A percentile compares a stretch with the other conserved stretches of the same genome.
Evolutionary conservation across 805 yeast species (phyloP).

Genomic region (Cyberlindnera maritima): DNA sequence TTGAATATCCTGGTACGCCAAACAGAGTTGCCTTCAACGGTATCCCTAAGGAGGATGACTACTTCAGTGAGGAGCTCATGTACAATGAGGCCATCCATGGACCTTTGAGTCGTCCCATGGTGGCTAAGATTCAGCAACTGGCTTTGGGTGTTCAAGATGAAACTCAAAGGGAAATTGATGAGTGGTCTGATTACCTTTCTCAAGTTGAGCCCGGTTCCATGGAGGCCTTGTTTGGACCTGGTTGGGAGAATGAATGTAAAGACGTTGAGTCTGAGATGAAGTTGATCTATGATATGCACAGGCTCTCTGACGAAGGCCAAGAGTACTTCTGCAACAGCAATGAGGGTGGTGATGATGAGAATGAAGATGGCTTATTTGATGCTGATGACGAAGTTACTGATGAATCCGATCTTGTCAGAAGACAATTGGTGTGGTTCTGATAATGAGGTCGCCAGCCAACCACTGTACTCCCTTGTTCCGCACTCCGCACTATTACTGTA

Average conservation of each 20-base stretch:
- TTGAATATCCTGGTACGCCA: constrained; percentile 54
- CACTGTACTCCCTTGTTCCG: neutral
- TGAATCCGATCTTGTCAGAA: neutral
- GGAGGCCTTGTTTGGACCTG: constrained; percentile 3
- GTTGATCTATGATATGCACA: neutral
- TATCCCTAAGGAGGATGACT: constrained; percentile 31
- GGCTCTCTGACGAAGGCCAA: neutral
- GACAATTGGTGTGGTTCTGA: neutral
- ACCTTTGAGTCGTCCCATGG: neutral
- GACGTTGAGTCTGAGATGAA: constrained; percentile 1
- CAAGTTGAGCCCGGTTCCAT: constrained; percentile 1
- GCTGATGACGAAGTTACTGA: neutral
- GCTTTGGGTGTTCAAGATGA: constrained; percentile 1
- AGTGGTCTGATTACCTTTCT: constrained; percentile 11
- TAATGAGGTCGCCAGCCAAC: neutral
- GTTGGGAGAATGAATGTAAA: constrained; percentile 1
- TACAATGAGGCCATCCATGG: constrained; percentile 10
- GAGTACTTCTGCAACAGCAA: neutral
- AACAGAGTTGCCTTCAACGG: constrained; percentile 50
- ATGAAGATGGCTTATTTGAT: neutral
- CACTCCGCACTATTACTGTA: no score
- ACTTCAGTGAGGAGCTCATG: constrained; percentile 10
- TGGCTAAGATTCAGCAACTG: neutral
- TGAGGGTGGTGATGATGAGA: neutral
- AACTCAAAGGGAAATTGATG: constrained; percentile 9